phyloP scores from a whole-genome alignment of 768 basidiomycete species.

The Termitomyces heimii region DNA sequence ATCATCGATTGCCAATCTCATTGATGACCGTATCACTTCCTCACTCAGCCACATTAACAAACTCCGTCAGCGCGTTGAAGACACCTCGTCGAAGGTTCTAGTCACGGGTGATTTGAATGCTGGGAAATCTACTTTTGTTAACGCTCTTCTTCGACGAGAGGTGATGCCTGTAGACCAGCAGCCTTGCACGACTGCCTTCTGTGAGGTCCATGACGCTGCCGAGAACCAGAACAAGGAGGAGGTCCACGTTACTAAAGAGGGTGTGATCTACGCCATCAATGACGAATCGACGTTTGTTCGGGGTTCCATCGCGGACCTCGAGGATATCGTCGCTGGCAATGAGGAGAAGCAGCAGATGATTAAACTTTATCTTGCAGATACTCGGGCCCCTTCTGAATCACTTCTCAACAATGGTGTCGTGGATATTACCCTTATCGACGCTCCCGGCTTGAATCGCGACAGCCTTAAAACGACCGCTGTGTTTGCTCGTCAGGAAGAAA shows the following conservation, averaged over 20 bases:
- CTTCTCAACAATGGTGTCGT: constrained; percentile 93
- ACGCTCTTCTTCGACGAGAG: constrained; percentile 83
- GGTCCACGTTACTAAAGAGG: constrained; percentile 75
- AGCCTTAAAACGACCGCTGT: constrained; percentile 91
- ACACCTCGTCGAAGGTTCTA: constrained; percentile 92
- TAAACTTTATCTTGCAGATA: constrained; percentile 87
- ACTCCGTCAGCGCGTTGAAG: constrained; percentile 81
- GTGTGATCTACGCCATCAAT: constrained; percentile 55
- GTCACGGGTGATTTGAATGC: constrained; percentile 98
- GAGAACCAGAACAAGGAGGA: constrained; percentile 81
- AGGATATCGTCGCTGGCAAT: constrained; percentile 72
- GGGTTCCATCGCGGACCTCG: constrained; percentile 62
- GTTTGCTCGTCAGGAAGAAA: constrained; percentile 95
- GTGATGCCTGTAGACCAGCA: constrained; percentile 98
- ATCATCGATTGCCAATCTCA: constrained; percentile 83
- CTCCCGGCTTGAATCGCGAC: constrained; percentile 95
- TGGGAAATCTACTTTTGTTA: constrained; percentile 98
- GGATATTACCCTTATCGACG: constrained; percentile 97
- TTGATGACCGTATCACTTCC: constrained; percentile 77
- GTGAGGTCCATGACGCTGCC: constrained; percentile 89
- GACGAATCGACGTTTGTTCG: constrained; percentile 77
- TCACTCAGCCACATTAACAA: constrained; percentile 78
- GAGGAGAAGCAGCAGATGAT: constrained; percentile 69
- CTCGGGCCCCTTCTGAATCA: constrained; percentile 70
- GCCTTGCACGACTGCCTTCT: constrained; percentile 95